phyloP scores from a whole-genome alignment of 305 asterid species.

The Fraxinus platypoda region DNA sequence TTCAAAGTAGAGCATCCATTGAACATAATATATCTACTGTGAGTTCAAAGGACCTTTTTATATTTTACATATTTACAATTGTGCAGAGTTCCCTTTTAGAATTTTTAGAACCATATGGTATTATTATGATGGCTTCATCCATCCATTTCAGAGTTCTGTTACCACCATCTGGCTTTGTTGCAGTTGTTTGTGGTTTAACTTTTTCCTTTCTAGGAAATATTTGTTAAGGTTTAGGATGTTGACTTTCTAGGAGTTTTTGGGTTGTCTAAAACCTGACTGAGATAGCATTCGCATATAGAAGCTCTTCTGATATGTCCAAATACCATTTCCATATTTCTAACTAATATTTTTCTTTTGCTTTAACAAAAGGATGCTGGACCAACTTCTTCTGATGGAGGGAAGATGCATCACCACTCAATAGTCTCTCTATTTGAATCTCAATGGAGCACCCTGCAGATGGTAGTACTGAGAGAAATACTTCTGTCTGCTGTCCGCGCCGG shows the following conservation, averaged over 20 bases:
- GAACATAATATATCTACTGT: conserved; percentile 51
- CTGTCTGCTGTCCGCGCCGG: conserved; percentile 97
- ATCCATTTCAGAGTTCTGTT: not conserved
- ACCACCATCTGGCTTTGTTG: not conserved
- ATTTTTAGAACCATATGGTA: not conserved
- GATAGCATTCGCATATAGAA: not conserved
- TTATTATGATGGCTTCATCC: not conserved
- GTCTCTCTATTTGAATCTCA: conserved; percentile 91
- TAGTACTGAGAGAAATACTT: conserved; percentile 92
- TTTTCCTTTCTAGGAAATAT: not conserved
- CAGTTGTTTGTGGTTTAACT: not conserved
- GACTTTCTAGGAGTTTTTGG: not conserved
- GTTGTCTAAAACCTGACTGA: conserved; percentile 10
- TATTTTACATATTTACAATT: conserved; percentile 12
- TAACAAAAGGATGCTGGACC: conserved; percentile 54
- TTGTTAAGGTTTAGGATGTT: not conserved
- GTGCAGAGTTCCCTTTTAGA: conserved; percentile 8
- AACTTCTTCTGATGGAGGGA: conserved; percentile 63
- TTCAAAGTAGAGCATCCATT: conserved; percentile 86
- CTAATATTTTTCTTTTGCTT: conserved; percentile 24
- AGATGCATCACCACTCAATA: conserved; percentile 74
- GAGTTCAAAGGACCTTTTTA: conserved; percentile 31
- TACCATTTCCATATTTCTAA: conserved; percentile 20
- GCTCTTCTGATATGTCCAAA: conserved; percentile 17
- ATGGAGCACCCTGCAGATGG: conserved; percentile 99